These are phyloP conservation scores for Curvularia spicifera DNA, from an alignment of 2,329 filamentous ascomycete species.

Conservation along the genomic window DNA sequence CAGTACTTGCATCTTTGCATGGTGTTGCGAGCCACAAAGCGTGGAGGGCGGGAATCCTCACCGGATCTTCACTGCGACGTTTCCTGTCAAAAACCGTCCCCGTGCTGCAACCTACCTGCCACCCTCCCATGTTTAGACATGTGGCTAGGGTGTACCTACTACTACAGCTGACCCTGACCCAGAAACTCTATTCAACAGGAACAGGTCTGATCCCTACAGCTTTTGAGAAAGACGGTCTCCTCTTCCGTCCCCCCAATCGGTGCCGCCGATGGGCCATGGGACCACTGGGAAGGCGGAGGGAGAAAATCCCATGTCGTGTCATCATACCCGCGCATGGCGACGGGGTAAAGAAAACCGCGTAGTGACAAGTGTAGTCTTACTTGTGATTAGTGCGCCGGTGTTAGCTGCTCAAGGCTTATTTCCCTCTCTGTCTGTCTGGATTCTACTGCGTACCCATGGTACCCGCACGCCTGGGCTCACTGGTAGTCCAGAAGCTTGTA, in stretches of 20 bases:
- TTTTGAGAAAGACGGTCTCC: neutral
- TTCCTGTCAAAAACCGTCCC: constrained; percentile 5
- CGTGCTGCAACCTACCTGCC: neutral
- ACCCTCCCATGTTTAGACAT: neutral
- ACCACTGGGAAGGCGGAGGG: neutral
- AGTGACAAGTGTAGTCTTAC: neutral
- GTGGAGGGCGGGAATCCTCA: neutral
- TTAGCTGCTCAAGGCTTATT: neutral
- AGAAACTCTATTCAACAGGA: constrained; percentile 4
- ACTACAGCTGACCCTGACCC: constrained; percentile 6
- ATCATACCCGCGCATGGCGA: neutral
- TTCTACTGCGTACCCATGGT: neutral
- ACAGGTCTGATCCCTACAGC: neutral
- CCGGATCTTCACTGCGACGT: constrained; percentile 4
- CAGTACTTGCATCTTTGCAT: neutral
- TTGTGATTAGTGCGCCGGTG: neutral
- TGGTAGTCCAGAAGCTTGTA: neutral
- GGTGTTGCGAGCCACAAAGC: neutral
- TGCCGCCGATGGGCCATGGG: neutral
- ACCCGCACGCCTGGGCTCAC: neutral
- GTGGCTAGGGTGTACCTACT: neutral
- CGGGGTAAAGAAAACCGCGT: neutral
- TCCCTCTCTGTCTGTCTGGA: neutral
- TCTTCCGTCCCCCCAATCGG: neutral
- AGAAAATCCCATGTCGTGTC: neutral